phyloP scores from a whole-genome alignment of 768 basidiomycete genomes.

The Lenzites betulinus region DNA sequence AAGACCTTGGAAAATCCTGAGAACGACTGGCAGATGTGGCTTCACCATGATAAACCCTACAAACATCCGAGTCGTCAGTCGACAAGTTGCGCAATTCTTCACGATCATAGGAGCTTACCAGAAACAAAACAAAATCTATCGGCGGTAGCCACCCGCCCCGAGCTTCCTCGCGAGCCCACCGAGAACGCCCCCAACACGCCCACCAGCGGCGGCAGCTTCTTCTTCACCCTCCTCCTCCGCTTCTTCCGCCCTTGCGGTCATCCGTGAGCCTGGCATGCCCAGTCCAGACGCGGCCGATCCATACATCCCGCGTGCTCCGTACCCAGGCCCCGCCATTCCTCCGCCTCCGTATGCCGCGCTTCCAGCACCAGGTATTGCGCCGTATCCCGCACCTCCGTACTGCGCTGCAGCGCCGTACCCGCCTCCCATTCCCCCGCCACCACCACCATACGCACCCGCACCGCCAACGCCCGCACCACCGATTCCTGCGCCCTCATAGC shows the following conservation, averaged over 20 bases:
- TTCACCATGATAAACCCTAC: no score
- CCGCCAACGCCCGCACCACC: neutral
- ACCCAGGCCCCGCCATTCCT: neutral
- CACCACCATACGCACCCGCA: no score
- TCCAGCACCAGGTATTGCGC: constrained; percentile 4
- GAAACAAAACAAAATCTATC: no score
- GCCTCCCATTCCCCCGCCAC: neutral
- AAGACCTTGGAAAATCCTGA: no score
- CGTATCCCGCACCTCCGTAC: constrained; percentile 7
- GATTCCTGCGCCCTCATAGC: neutral
- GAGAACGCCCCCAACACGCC: neutral
- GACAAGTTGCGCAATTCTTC: no score
- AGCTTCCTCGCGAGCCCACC: constrained; percentile 2
- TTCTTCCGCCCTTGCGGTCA: constrained; percentile 4
- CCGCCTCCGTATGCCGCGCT: neutral
- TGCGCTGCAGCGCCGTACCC: neutral
- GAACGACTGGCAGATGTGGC: no score
- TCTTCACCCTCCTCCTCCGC: constrained; percentile 4
- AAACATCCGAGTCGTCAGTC: no score
- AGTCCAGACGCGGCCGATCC: neutral
- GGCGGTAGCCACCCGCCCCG: neutral
- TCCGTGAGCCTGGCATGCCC: constrained; percentile 1
- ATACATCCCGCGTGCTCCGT: neutral
- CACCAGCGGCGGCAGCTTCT: neutral
- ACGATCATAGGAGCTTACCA: no score